Conservation (phyloP, 768 basidiomycete species). For the Pisolithus albus region DNA sequence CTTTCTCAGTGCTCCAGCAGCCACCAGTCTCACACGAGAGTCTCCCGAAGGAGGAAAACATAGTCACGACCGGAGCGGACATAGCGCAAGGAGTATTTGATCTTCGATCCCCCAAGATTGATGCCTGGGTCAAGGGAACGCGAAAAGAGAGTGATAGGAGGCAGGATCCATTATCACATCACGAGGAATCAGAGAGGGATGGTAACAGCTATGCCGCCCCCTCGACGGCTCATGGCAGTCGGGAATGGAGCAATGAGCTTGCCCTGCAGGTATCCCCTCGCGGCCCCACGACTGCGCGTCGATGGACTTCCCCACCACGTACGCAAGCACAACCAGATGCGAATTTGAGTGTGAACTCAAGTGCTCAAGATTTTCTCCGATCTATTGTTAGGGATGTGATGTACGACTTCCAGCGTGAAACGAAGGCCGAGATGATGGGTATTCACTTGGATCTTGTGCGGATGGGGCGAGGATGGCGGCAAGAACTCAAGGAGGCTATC, state of each 20-base stretch:
- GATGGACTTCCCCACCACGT: slow-evolving; percentile 32
- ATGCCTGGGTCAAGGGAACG: slow-evolving; percentile 42
- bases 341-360: slow-evolving; percentile 23
- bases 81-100: slow-evolving; percentile 31
- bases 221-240: slow-evolving; percentile 13
- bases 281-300: slow-evolving; percentile 30
- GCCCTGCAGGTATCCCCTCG: slow-evolving; percentile 56
- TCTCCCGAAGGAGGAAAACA: slow-evolving; percentile 14
- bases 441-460: slow-evolving; percentile 67
- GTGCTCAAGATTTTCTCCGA: slow-evolving; percentile 53
- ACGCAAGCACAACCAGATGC: slow-evolving; percentile 25
- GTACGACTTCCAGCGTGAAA: slow-evolving; percentile 66
- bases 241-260: slow-evolving; percentile 28
- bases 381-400: slow-evolving; percentile 64
- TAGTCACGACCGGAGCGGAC: slow-evolving; percentile 6
- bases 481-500: slow-evolving; percentile 55
- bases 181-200: slow-evolving; percentile 22
- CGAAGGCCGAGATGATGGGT: slow-evolving; percentile 64
- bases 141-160: slow-evolving; percentile 28
- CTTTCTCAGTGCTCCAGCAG: slow-evolving; percentile 27
- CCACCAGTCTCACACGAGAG: slow-evolving; percentile 29
- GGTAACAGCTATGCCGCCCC: slow-evolving; percentile 9
- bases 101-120: slow-evolving; percentile 49
- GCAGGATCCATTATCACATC: slow-evolving; percentile 39
- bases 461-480: slow-evolving; percentile 65